These are phyloP conservation scores for Heterococcus sp. DNA, from an alignment of 108 stramenopile species.

Conservation along the genomic window DNA sequence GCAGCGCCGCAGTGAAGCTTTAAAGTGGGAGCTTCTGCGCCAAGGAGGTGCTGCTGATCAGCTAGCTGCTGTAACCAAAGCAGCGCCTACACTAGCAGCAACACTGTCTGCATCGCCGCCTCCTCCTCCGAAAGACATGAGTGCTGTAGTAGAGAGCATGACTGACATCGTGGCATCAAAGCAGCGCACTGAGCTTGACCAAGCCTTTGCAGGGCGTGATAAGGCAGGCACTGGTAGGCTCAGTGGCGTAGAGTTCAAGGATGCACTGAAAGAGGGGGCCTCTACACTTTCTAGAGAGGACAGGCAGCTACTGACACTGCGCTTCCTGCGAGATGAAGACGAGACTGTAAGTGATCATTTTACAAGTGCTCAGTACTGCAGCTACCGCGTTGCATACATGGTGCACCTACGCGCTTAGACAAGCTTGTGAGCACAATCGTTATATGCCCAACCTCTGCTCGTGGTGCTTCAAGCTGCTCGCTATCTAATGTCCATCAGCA, in stretches of 20 bases:
- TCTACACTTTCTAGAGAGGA: constrained; percentile 18
- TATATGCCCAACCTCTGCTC: no score
- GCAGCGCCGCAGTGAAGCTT: constrained; percentile 18
- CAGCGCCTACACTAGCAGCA: background rate
- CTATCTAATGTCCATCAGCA: no score
- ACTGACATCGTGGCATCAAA: background rate
- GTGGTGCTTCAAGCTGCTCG: no score
- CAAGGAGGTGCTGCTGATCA: constrained; percentile 9
- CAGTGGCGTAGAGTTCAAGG: constrained; percentile 19
- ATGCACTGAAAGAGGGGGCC: constrained; percentile 20
- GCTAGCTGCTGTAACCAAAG: constrained; percentile 1
- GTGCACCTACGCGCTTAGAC: no score
- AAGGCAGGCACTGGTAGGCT: constrained; percentile 4
- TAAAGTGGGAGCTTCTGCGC: constrained; percentile 37
- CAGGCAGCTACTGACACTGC: constrained; percentile 27
- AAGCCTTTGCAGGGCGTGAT: constrained; percentile 11
- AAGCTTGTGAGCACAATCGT: no score
- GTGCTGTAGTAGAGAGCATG: background rate
- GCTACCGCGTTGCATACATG: no score
- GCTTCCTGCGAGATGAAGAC: constrained; percentile 30
- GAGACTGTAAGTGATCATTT: constrained; percentile 21
- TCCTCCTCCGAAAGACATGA: background rate
- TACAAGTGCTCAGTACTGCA: no score
- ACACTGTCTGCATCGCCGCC: background rate
- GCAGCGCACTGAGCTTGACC: background rate